Base-by-base conservation (phyloP, 192 early-diverging fungal genomes). In the Backusella liffmaniae region DNA sequence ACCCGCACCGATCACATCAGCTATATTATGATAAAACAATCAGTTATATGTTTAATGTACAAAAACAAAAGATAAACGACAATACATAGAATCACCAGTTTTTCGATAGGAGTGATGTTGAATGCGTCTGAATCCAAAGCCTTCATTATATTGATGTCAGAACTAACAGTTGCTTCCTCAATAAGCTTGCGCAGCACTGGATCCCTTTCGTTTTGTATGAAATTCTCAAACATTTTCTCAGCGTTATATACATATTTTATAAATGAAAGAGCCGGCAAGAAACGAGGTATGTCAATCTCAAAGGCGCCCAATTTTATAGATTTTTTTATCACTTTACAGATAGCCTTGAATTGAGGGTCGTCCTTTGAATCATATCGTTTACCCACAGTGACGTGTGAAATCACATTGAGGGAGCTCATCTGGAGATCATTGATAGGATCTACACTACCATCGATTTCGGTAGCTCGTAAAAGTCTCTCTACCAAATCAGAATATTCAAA, bases 1-100 rank as follows among this genome's bases (percentile, higher is more conserved):
- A 32, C 73, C 73, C 1, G 21, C 59, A 74, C 65, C 26, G 44
- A 74, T 32, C 1, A 67, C 30, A 46, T 67, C 62, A 42, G 59
- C 59, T 74, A 51, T 37, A 59, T 21, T 2, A 41, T 41, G 59
- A 35, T 30, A 59, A 23, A 59, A 23, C 29, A 36, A 37, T 59
- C 21, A 21, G 1, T 35, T 68, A 68, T n/a, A 21, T 13, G 15
- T 13, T 5, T n/a, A 2, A 16, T 68, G 4, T 37, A 36, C 21
- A 2, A 21, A 36, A 46, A 26, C 26, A 26, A 26, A 21, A 30
- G 1, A 12, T 12, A 8, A 10, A 6, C 39, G 7, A 41, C 39
- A 41, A 10, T 70, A 70, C 67, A n/a, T 29, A 37, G 7, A 29
- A 70, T 41, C n/a, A 41, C 67, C 13, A 70, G 23, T 7, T 41